Conservation (phyloP, 306 rosid genomes). For the Lagenaria siceraria region DNA sequence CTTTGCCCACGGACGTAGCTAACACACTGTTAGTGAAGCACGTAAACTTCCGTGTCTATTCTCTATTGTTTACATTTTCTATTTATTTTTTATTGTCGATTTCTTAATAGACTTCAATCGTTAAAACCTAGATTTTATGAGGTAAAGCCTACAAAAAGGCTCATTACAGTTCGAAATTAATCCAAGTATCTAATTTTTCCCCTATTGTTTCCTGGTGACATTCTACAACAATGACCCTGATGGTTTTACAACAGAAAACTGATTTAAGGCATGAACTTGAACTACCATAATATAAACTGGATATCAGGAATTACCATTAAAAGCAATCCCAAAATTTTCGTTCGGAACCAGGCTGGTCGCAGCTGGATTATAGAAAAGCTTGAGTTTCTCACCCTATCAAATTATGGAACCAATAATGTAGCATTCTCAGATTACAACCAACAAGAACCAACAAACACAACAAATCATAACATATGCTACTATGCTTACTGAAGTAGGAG, state of each 20-base stretch:
- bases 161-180: neutral
- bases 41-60: no score
- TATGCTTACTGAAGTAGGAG: constrained; percentile 56
- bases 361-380: constrained; percentile 76
- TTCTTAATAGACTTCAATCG: neutral
- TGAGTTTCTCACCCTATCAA: constrained; percentile 77
- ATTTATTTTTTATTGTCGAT: no score
- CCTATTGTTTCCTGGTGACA: neutral
- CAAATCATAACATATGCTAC: neutral
- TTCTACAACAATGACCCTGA: neutral
- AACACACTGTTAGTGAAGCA: no score
- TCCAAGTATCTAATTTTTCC: neutral
- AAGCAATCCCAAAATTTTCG: constrained; percentile 74
- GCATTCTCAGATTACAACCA: neutral
- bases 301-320: constrained; percentile 45
- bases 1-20: no score
- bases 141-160: neutral
- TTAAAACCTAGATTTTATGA: neutral
- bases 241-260: neutral
- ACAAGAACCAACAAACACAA: neutral
- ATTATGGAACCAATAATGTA: neutral
- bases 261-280: neutral
- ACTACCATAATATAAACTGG: neutral
- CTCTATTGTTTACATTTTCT: no score
- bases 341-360: constrained; percentile 55